phyloP scores from a whole-genome alignment of 108 stramenopile genomes.

The Skeletonema grethae region DNA sequence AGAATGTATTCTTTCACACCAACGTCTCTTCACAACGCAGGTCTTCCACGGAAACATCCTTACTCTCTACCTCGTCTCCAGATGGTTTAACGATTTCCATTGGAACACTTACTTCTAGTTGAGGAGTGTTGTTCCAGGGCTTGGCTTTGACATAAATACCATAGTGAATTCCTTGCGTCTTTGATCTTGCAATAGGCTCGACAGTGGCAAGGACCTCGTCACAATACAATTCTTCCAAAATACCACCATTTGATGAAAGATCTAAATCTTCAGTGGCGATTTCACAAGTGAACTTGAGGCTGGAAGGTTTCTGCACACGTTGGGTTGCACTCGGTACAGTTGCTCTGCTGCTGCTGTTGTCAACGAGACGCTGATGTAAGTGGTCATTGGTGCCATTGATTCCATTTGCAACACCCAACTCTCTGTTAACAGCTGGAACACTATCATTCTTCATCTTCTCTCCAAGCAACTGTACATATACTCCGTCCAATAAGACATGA shows the following conservation, averaged over 20 bases:
- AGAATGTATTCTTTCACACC: neutral
- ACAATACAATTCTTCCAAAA: conserved; percentile 25
- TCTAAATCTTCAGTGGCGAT: conserved; percentile 3
- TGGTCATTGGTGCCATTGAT: conserved; percentile 14
- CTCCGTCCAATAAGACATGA: conserved; percentile 26
- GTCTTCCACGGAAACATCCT: neutral
- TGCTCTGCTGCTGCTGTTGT: neutral
- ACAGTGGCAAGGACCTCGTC: conserved; percentile 25
- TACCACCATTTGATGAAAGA: conserved; percentile 6
- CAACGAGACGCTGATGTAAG: conserved; percentile 8
- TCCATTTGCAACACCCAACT: neutral
- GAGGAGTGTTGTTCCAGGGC: neutral
- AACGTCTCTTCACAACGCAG: neutral
- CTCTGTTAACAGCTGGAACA: neutral
- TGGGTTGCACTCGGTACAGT: neutral
- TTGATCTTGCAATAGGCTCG: neutral
- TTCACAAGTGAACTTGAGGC: neutral
- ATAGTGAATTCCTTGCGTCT: neutral
- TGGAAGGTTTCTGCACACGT: neutral
- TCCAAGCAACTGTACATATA: conserved; percentile 17
- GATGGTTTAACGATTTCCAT: neutral
- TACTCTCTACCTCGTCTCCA: neutral
- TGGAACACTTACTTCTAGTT: neutral
- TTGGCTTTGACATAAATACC: neutral
- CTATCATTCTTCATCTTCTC: conserved; percentile 34